phyloP scores from a whole-genome alignment of 139 green algal genomes.

The Chloropicon primus region DNA sequence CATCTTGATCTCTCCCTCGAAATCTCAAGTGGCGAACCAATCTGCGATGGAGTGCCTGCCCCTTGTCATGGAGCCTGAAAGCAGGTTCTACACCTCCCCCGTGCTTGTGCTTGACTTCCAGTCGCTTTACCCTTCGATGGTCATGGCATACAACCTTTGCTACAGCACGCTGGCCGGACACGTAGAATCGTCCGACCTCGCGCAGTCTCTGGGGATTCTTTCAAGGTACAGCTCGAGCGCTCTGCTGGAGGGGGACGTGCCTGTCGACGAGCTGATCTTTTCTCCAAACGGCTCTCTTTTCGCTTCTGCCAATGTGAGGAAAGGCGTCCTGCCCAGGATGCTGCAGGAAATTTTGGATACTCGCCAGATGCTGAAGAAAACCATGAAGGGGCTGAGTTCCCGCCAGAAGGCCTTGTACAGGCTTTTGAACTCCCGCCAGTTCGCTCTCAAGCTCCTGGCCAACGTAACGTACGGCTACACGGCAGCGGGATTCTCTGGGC shows the following conservation, averaged over 20 bases:
- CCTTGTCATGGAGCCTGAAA: slow-evolving; percentile 93
- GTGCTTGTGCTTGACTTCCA: slow-evolving; percentile 92
- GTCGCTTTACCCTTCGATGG: slow-evolving; percentile 85
- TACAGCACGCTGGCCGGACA: slow-evolving; percentile 77
- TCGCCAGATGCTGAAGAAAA: slow-evolving; percentile 78
- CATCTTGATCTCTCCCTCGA: slow-evolving; percentile 53
- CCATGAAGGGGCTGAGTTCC: slow-evolving; percentile 57
- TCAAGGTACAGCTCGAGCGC: neutral
- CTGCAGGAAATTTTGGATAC: slow-evolving; percentile 88
- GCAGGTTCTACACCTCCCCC: slow-evolving; percentile 60
- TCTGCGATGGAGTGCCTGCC: slow-evolving; percentile 84
- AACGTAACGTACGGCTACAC: slow-evolving; percentile 90
- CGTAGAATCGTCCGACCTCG: neutral
- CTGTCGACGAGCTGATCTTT: slow-evolving; percentile 37
- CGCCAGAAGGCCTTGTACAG: slow-evolving; percentile 48
- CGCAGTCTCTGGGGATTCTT: neutral
- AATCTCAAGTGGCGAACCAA: slow-evolving; percentile 59
- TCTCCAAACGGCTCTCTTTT: slow-evolving; percentile 78
- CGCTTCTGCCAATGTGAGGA: slow-evolving; percentile 9
- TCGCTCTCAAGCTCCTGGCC: slow-evolving; percentile 92
- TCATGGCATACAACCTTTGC: slow-evolving; percentile 99
- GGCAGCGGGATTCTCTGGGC: slow-evolving; percentile 59
- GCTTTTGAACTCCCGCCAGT: slow-evolving; percentile 85
- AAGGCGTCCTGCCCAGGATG: slow-evolving; percentile 83
- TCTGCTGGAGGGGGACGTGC: neutral